These are phyloP conservation scores for Hippophae rhamnoides DNA, from an alignment of 306 rosid genomes.

Conservation along the genomic window DNA sequence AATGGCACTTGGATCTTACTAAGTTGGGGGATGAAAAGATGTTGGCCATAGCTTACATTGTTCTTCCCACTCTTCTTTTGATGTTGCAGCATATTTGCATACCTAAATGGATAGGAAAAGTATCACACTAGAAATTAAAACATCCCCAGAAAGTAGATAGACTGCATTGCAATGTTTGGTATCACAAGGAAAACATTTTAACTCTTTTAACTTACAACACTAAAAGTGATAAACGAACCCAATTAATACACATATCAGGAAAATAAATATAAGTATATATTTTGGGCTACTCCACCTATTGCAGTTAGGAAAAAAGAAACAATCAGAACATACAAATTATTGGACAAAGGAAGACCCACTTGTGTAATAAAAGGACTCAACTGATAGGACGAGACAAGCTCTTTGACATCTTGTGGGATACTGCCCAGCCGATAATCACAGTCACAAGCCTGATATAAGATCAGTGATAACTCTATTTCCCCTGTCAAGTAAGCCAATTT, in stretches of 20 bases:
- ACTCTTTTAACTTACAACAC: too few relatives aligned
- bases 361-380: conserved; percentile 81
- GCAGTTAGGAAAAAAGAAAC: too few relatives aligned
- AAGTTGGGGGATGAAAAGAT: conserved; percentile 87
- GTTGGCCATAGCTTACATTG: conserved; percentile 97
- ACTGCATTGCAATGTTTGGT: too few relatives aligned
- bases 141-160: too few relatives aligned
- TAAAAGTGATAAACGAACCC: too few relatives aligned
- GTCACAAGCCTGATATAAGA: conserved; percentile 56
- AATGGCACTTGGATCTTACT: conserved; percentile 33
- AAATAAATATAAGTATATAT: too few relatives aligned
- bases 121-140: too few relatives aligned
- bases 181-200: too few relatives aligned
- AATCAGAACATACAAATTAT: conserved; percentile 1
- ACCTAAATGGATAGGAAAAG: conserved; percentile 34
- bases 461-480: conserved; percentile 42
- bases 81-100: conserved; percentile 60
- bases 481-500: conserved; percentile 40
- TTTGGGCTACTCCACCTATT: neutral
- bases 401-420: conserved; percentile 40
- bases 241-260: too few relatives aligned
- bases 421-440: conserved; percentile 34
- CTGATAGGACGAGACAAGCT: conserved; percentile 52
- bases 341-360: conserved; percentile 48
- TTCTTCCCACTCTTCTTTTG: conserved; percentile 97